Conservation (phyloP, 1,284 basidiomycete genomes). For the Bondarzewia mesenterica region DNA sequence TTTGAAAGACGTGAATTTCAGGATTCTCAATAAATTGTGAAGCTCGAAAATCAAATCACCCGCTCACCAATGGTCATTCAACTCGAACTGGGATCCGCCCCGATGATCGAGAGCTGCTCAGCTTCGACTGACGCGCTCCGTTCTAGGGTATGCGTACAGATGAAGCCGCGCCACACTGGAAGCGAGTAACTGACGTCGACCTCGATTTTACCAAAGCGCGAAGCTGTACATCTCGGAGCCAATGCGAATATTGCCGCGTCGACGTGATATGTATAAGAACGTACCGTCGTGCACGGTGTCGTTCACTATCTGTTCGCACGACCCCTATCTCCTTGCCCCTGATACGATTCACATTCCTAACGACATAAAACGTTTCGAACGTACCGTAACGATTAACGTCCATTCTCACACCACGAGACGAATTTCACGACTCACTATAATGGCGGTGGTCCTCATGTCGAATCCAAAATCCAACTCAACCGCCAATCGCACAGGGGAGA, state of each 20-base stretch:
- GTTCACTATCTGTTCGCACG: too few relatives aligned
- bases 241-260: not conserved
- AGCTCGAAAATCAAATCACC: too few relatives aligned
- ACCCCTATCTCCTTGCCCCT: not conserved
- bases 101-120: too few relatives aligned
- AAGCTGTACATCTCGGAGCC: not conserved
- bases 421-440: not conserved
- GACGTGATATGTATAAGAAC: not conserved
- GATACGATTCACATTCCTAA: not conserved
- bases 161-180: not conserved
- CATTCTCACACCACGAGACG: not conserved
- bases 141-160: too few relatives aligned
- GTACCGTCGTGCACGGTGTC: not conserved
- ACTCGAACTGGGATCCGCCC: too few relatives aligned
- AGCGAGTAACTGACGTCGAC: not conserved
- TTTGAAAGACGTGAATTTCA: too few relatives aligned
- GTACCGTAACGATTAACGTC: not conserved
- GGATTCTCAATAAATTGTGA: too few relatives aligned
- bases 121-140: too few relatives aligned
- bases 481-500: not conserved
- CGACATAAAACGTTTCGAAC: not conserved
- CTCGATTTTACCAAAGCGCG: not conserved
- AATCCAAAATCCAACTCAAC: not conserved
- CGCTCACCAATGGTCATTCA: too few relatives aligned
- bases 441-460: not conserved